These are phyloP conservation scores for Flaveria brownii DNA, from an alignment of 129 eudicot species.

Conservation along the genomic window DNA sequence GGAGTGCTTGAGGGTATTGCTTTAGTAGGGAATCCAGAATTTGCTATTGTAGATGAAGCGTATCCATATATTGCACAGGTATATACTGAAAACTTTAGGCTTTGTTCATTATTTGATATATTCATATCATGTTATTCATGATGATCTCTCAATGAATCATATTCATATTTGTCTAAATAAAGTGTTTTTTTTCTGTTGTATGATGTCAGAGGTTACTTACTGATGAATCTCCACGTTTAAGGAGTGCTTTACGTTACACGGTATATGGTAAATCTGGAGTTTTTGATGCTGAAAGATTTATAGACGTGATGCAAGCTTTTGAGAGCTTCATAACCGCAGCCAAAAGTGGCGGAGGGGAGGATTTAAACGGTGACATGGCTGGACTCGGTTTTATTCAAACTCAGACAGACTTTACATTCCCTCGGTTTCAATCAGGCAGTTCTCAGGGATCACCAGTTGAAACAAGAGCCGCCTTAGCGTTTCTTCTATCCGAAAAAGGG, in stretches of 20 bases:
- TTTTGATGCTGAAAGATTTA: constrained; percentile 96
- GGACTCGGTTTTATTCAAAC: constrained; percentile 81
- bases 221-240: constrained; percentile 97
- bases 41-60: constrained; percentile 99
- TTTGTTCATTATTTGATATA: constrained; percentile 1
- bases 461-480: constrained; percentile 96
- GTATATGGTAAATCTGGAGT: constrained; percentile 93
- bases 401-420: constrained; percentile 45
- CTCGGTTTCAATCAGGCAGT: constrained; percentile 41
- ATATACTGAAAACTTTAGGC: constrained; percentile 8
- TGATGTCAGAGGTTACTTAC: constrained; percentile 82
- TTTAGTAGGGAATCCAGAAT: constrained; percentile 96
- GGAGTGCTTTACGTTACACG: constrained; percentile 93
- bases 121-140: constrained; percentile 3
- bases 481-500: constrained; percentile 87
- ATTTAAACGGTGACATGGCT: constrained; percentile 88
- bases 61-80: constrained; percentile 99
- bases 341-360: constrained; percentile 98
- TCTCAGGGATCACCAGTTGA: constrained; percentile 63
- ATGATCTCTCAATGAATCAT: background rate
- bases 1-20: constrained; percentile 99
- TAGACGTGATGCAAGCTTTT: constrained; percentile 99
- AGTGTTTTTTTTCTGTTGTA: constrained; percentile 21
- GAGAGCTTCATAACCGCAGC: constrained; percentile 94
- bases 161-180: constrained; percentile 2